Evolutionary conservation across 345 rosid species (phyloP).

Genomic region (Dovyalis caffra): DNA sequence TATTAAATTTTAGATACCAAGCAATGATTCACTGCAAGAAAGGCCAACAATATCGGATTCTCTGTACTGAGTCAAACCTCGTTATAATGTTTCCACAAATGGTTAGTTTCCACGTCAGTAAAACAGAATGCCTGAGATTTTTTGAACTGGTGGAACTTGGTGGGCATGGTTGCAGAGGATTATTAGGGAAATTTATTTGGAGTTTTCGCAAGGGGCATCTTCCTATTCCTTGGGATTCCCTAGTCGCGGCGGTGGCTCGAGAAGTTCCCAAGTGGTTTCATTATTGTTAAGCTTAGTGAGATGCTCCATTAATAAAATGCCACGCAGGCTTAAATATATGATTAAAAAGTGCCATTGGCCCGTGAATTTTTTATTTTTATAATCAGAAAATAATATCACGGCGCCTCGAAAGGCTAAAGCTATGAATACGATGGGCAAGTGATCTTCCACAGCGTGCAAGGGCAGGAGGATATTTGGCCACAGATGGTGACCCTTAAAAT

Average conservation of each 20-base stretch:
- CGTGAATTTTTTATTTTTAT: neutral
- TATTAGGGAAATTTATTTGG: too few species aligned
- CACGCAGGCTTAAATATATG: neutral
- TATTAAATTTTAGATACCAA: too few species aligned
- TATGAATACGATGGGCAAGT: neutral
- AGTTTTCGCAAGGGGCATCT: too few species aligned
- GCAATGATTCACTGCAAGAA: too few species aligned
- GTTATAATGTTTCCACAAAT: neutral
- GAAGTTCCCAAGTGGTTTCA: neutral
- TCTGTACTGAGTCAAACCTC: too few species aligned
- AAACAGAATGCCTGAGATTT: neutral
- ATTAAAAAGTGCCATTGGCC: neutral
- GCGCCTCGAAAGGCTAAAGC: neutral
- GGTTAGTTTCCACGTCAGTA: neutral
- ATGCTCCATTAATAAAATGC: neutral
- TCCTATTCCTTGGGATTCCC: too few species aligned
- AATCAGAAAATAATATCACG: neutral
- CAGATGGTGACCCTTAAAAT: too few species aligned
- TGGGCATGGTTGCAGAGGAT: neutral
- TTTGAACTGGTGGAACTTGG: neutral
- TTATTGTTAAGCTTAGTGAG: neutral
- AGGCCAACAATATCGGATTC: too few species aligned
- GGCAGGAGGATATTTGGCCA: neutral
- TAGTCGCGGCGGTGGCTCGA: neutral
- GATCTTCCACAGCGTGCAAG: neutral